phyloP scores from a whole-genome alignment of 2,329 filamentous ascomycete species.

The Penicillium psychrosexuale region DNA sequence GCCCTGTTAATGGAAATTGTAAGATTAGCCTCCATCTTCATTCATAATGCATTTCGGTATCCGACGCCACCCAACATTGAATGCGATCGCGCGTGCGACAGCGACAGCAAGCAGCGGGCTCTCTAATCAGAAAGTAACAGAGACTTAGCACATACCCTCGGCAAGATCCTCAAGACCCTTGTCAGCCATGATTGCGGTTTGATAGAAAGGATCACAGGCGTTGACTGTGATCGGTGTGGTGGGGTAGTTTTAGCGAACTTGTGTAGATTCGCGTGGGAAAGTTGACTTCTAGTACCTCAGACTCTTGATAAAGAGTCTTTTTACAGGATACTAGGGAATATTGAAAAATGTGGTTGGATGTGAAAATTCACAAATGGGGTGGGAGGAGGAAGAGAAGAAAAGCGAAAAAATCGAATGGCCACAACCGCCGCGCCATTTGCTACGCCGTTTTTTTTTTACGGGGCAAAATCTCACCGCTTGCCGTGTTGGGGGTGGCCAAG shows the following conservation, averaged over 20 bases:
- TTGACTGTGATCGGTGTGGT: conserved; percentile 63
- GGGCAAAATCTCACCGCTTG: conserved; percentile 20
- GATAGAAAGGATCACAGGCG: conserved; percentile 65
- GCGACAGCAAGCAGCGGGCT: neutral
- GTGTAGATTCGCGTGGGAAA: conserved; percentile 30
- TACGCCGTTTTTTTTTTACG: conserved; percentile 22
- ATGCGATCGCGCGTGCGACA: neutral
- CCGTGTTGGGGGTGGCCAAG: conserved; percentile 1
- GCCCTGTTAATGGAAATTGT: conserved; percentile 58
- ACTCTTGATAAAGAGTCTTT: conserved; percentile 34
- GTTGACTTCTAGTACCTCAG: conserved; percentile 31
- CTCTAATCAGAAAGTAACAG: conserved; percentile 4
- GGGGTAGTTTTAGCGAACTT: conserved; percentile 37
- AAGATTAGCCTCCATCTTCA: conserved; percentile 15
- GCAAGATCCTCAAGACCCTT: conserved; percentile 98
- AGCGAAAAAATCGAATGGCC: conserved; percentile 24
- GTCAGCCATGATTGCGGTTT: conserved; percentile 89
- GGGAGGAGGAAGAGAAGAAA: conserved; percentile 22
- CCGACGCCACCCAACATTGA: conserved; percentile 9
- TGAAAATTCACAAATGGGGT: conserved; percentile 25
- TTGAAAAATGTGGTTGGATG: conserved; percentile 18
- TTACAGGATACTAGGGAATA: conserved; percentile 29
- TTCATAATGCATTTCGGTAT: conserved; percentile 1
- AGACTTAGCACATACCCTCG: conserved; percentile 67
- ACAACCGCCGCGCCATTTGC: conserved; percentile 21